Base-by-base conservation (phyloP, 352 stramenopile genomes). In the Phytophthora hibernalis region DNA sequence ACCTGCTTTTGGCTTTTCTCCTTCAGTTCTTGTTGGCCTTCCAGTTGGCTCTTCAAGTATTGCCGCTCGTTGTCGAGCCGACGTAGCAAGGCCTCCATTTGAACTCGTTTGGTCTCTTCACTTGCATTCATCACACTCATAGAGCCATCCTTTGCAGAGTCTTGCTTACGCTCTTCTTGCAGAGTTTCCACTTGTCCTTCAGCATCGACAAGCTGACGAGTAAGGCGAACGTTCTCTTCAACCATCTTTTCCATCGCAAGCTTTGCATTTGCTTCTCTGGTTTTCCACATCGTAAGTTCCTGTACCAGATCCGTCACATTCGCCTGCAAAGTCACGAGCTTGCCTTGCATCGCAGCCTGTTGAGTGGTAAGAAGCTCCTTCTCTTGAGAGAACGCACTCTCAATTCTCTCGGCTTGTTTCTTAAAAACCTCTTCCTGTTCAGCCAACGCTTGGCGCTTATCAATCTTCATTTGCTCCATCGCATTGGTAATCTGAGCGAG, bases 301-400 rank as follows among this genome's bases (percentile, higher is more conserved):
- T 92, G 82, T 0, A 93, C 82, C 5, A 95, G 59, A 53, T 95
- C 85, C 2, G 85, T 89, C 33, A 91, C 75, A 38, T 93, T 93
- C 0, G 85, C 82, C 61, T 93, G 85, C 4, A 95, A 64, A 1
- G 76, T 87, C 21, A 74, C 74, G 1, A 93, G 28, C 63, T 92
- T 93, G 0, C 70, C 74, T 56, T 95, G 85, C 2, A 86, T 33
- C 15, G 52, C 53, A 0, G 85, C 80, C 15, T 82, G 66, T 33
- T 93, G 80, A 2, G 72, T 59, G 2, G 40, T 58, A 0, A 87
- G 22, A 4, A 70, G 68, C 24, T 93, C 83, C 35, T 86, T 80
- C 22, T 93, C 85, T 59, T 87, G 77, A 1, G 58, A 49, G 45
- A 89, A 87, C 16, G 72, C 71, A 22, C 50, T 65, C 49, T 89